Base-by-base conservation (phyloP, 768 basidiomycete genomes). In the Nevesoporus exiguus region DNA sequence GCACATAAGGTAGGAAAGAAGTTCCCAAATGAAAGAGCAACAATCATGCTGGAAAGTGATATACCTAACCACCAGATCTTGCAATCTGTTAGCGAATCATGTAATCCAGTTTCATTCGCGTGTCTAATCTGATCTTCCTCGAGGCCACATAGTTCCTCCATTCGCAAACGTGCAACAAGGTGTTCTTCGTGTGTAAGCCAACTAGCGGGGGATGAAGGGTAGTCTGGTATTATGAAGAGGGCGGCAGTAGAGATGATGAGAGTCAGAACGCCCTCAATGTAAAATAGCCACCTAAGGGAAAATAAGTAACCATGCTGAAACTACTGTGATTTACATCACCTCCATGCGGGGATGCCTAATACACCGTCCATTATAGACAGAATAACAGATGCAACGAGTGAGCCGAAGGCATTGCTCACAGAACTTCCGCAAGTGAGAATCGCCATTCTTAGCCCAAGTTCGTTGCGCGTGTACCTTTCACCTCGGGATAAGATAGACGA, bases 31-130 rank as follows among this genome's bases (percentile, higher is more conserved):
- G 82, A 84, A 33, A 89, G 65, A 10, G 85, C 80, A 30, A 83
- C 68, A 37, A 19, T 11, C 70, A 83, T 76, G 56, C 79, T 78
- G 21, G 79, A 80, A 46, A 88, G 66, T 2, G 84, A 77, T 29
- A 88, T 56, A 11, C 86, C 79, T 45, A 94, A 74, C 80, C 81
- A 87, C 86, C 90, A 93, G 34, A 93, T 85, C 69, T 83, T 88
- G 85, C 83, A 84, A 64, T 93, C 90, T 24, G 73, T 75, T 50
- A 89, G 27, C 15, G 88, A 84, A 61, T 84, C 64, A 7, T 66
- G 51, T 7, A 90, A 65, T 13, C 85, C 86, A 33, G 71, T 68
- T 67, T 8, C 71, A 70, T 29, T 50, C 60, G 60, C 47, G 22
- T 31, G 55, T 55, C 78, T 77, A 8, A 68, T 73, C 49, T 79